Conservation (phyloP, 306 rosid species). For the Rosa multiflora region DNA sequence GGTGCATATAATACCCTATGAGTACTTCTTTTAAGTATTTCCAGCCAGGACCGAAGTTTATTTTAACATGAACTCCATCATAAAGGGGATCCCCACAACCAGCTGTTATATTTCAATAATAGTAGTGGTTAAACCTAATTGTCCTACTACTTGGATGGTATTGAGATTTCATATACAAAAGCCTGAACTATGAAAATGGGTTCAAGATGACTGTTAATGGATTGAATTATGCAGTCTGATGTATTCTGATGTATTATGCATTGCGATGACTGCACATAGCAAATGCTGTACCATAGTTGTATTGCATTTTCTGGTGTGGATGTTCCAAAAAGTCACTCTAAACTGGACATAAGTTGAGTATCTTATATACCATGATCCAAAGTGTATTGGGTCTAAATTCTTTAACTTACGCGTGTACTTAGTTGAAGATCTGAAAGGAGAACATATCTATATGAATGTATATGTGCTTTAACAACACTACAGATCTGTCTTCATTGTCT, state of each 20-base stretch:
- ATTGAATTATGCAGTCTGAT: not conserved
- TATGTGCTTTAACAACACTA: not conserved
- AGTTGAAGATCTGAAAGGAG: not conserved
- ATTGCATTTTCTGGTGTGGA: not conserved
- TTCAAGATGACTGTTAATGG: not conserved
- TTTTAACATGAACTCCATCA: not conserved
- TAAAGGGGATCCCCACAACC: not conserved
- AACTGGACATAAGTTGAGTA: not conserved
- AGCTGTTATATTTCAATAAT: not conserved
- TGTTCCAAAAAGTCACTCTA: not conserved
- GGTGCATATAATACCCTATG: not conserved
- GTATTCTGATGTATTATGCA: not conserved
- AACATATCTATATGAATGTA: not conserved
- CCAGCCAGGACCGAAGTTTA: not conserved
- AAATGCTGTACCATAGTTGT: not conserved
- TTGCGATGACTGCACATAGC: not conserved
- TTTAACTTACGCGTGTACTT: not conserved
- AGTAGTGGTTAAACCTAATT: conserved; percentile 9
- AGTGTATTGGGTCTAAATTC: not conserved
- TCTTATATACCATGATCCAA: not conserved
- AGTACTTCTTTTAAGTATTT: conserved; percentile 6
- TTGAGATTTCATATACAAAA: not conserved
- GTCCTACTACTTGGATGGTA: conserved; percentile 2
- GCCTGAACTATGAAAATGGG: conserved; percentile 3
- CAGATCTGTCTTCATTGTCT: not conserved